These are phyloP conservation scores for Diaporthe sp. DNA, from an alignment of 2,329 filamentous ascomycete genomes.

Conservation along the genomic window DNA sequence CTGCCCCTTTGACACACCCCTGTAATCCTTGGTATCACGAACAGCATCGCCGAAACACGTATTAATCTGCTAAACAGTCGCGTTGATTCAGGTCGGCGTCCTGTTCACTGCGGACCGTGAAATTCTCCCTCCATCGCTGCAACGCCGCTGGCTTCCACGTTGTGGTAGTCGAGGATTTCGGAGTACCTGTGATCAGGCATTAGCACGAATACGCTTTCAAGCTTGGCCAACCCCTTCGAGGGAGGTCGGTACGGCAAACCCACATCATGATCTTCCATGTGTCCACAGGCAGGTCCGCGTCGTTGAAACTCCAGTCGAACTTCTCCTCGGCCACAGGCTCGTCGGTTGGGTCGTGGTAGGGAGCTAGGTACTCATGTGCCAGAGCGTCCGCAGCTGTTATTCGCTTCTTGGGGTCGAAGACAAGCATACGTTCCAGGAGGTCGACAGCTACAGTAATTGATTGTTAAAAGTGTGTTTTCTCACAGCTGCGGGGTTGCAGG, in stretches of 20 bases:
- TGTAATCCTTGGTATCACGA: conserved; percentile 40
- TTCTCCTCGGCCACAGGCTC: conserved; percentile 97
- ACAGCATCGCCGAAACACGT: conserved; percentile 36
- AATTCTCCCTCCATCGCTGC: conserved; percentile 54
- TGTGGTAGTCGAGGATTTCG: conserved; percentile 98
- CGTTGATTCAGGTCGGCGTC: conserved; percentile 11
- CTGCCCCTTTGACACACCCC: conserved; percentile 29
- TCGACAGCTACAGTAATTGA: conserved; percentile 78
- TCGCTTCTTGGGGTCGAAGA: conserved; percentile 97
- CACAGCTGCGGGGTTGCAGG: background rate
- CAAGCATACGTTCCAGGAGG: conserved; percentile 94
- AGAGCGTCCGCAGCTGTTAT: conserved; percentile 89
- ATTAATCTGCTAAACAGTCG: conserved; percentile 29
- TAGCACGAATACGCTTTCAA: background rate
- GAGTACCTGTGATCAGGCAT: conserved; percentile 79
- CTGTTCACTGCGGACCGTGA: conserved; percentile 53
- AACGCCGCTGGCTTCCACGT: conserved; percentile 74
- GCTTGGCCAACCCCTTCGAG: background rate
- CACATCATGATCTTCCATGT: conserved; percentile 99
- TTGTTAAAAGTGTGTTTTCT: conserved; percentile 32
- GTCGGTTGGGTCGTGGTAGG: conserved; percentile 97
- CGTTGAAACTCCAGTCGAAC: conserved; percentile 99
- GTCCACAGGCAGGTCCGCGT: conserved; percentile 95
- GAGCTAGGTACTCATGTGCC: conserved; percentile 91
- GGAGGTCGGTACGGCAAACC: conserved; percentile 50